phyloP scores from a whole-genome alignment of 768 basidiomycete genomes.

The Nidularia pulvinata region DNA sequence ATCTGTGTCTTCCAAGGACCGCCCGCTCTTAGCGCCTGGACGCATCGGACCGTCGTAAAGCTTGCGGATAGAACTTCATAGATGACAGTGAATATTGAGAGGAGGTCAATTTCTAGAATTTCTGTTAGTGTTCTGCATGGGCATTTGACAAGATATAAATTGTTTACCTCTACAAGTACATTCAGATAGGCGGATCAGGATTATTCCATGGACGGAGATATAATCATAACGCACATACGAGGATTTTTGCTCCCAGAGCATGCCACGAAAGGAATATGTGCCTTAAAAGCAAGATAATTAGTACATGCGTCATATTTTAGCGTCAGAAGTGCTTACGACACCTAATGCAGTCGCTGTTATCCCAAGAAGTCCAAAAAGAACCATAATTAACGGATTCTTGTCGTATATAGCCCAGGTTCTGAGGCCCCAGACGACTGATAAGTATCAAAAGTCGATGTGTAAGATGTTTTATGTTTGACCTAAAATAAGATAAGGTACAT shows the following conservation, averaged over 20 bases:
- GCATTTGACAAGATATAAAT: not conserved
- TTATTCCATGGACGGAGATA: not conserved
- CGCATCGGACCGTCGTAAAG: not conserved
- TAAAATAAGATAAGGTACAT: not conserved
- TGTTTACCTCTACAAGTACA: not conserved
- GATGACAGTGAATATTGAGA: not conserved
- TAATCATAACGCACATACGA: not conserved
- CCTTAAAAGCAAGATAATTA: not conserved
- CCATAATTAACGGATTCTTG: not conserved
- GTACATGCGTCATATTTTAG: not conserved
- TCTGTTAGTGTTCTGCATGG: not conserved
- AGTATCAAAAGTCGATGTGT: not conserved
- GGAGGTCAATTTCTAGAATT: not conserved
- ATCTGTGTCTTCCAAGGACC: not conserved
- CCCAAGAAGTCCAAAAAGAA: not conserved
- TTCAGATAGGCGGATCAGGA: not conserved
- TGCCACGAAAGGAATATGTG: not conserved
- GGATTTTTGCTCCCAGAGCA: not conserved
- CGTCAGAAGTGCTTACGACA: not conserved
- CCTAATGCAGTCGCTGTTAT: not conserved
- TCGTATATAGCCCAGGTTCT: not conserved
- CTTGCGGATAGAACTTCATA: not conserved
- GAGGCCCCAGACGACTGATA: not conserved
- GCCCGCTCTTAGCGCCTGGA: not conserved
- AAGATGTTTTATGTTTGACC: not conserved